phyloP scores from a whole-genome alignment of 371 early-diverging fungal genomes.

The Lichtheimia corymbifera region DNA sequence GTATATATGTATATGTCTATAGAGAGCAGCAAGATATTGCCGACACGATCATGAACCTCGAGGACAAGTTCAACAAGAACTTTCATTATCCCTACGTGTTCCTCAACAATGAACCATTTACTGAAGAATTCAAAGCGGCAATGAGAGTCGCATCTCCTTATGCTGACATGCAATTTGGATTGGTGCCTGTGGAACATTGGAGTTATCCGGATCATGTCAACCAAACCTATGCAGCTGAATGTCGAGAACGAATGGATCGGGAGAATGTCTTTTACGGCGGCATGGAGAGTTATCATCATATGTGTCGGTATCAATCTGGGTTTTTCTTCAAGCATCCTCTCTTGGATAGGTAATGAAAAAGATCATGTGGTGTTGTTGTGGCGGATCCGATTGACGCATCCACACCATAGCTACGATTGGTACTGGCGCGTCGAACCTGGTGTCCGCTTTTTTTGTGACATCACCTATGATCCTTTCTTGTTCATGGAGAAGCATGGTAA shows the following conservation, averaged over 20 bases:
- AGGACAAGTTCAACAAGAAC: conserved; percentile 51
- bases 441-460: conserved; percentile 77
- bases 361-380: background rate
- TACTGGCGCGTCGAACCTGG: conserved; percentile 94
- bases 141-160: conserved; percentile 43
- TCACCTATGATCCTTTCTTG: conserved; percentile 84
- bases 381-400: conserved; percentile 1
- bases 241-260: conserved; percentile 49
- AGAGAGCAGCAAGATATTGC: conserved; percentile 48
- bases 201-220: conserved; percentile 71
- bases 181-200: conserved; percentile 75
- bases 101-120: conserved; percentile 48
- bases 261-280: conserved; percentile 39
- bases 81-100: conserved; percentile 54
- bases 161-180: conserved; percentile 70
- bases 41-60: conserved; percentile 39
- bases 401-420: conserved; percentile 65
- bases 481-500: conserved; percentile 75
- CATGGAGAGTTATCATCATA: conserved; percentile 57
- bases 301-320: conserved; percentile 87
- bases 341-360: conserved; percentile 61
- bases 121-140: conserved; percentile 44
- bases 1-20: conserved; percentile 1
- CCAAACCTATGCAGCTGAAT: conserved; percentile 53
- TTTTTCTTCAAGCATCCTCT: conserved; percentile 86